Percentiles rank a stretch among this genome's conserved stretches.
phyloP scores from a whole-genome alignment of 306 rosid genomes.

The Rosa persica region DNA sequence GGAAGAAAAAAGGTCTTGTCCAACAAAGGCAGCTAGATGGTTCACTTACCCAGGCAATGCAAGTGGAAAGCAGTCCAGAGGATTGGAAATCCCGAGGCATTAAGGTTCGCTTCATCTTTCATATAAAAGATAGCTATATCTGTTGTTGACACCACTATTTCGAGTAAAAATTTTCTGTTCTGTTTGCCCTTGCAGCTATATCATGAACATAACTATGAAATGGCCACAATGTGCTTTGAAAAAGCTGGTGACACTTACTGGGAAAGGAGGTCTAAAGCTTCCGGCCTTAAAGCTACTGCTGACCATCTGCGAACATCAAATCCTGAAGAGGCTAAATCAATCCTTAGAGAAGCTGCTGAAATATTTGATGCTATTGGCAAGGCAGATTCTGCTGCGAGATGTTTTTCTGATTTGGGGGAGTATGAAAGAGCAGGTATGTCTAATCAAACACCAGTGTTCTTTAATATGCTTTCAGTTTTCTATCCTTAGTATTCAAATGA shows the following conservation, averaged over 20 bases:
- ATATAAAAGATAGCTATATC: neutral
- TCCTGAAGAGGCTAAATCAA: conserved; percentile 49
- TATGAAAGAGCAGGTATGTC: conserved; percentile 64
- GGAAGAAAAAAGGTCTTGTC: too few relatives aligned
- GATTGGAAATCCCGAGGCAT: conserved; percentile 59
- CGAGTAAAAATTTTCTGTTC: neutral
- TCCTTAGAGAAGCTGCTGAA: conserved; percentile 74
- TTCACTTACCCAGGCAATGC: conserved; percentile 48
- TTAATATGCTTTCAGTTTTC: neutral
- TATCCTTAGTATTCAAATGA: neutral
- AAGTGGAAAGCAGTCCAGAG: conserved; percentile 49
- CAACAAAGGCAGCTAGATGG: conserved; percentile 40
- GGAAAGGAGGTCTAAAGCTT: conserved; percentile 70
- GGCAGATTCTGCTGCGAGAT: conserved; percentile 61
- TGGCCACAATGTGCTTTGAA: conserved; percentile 79
- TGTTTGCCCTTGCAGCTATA: conserved; percentile 43
- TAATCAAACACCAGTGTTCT: neutral
- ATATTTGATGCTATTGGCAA: conserved; percentile 64
- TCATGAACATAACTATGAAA: conserved; percentile 58
- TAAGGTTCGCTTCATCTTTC: conserved; percentile 32
- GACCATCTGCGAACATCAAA: conserved; percentile 39
- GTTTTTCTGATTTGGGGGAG: conserved; percentile 66
- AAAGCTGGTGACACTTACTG: conserved; percentile 68
- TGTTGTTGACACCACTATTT: neutral
- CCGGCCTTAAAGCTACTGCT: conserved; percentile 63